Evolutionary conservation across 2,329 filamentous ascomycete genomes (phyloP).

Genomic region (Biscogniauxia sp.): DNA sequence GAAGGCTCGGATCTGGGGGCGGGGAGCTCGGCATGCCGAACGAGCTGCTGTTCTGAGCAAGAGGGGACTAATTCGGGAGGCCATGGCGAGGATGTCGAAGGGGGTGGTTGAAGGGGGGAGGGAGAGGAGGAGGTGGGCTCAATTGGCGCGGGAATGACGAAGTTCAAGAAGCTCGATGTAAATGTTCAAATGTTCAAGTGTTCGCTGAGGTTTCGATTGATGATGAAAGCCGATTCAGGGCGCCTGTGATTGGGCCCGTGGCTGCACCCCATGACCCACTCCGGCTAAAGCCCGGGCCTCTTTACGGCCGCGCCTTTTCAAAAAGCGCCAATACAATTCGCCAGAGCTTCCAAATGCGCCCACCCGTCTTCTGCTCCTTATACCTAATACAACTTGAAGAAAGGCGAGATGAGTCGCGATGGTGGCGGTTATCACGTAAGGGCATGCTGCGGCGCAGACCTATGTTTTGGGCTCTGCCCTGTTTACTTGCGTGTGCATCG

Average conservation of each 20-base stretch:
- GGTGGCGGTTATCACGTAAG: neutral
- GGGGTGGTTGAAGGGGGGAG: too few species aligned
- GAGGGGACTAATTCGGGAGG: slow-evolving; percentile 76
- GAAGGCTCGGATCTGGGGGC: slow-evolving; percentile 70
- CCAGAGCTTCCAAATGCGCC: neutral
- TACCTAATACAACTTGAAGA: neutral
- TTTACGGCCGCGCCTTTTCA: neutral
- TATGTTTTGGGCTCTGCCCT: too few species aligned
- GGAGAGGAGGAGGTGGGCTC: slow-evolving; percentile 21
- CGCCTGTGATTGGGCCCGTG: slow-evolving; percentile 15
- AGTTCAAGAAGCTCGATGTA: slow-evolving; percentile 16
- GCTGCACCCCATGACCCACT: neutral
- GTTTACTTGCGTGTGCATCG: neutral
- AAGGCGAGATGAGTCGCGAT: neutral
- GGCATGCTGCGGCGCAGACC: too few species aligned
- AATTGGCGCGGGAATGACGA: slow-evolving; percentile 25
- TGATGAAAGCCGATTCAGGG: slow-evolving; percentile 26
- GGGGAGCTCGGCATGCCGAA: slow-evolving; percentile 59
- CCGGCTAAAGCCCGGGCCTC: neutral
- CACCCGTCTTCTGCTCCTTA: neutral
- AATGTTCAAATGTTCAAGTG: slow-evolving; percentile 10
- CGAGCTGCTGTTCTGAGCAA: slow-evolving; percentile 68
- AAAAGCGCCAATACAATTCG: neutral
- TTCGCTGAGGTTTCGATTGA: slow-evolving; percentile 22
- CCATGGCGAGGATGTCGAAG: slow-evolving; percentile 60